A percentile compares a stretch with the other conserved stretches of the same genome.
Conservation (phyloP, 2,329 filamentous ascomycete species). For the Colletotrichum destructivum region DNA sequence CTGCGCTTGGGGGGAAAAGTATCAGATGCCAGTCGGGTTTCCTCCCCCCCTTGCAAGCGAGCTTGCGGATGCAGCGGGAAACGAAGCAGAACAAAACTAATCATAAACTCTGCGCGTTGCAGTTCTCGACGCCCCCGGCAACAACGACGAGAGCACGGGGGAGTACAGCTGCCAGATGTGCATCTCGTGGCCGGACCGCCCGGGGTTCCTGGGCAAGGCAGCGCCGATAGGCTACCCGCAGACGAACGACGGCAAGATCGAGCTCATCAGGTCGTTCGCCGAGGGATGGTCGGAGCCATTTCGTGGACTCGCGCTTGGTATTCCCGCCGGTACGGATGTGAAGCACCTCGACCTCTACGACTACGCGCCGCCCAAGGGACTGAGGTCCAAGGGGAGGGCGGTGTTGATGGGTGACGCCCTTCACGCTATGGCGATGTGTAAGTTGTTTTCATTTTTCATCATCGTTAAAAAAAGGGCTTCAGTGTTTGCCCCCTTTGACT, state of each 20-base stretch:
- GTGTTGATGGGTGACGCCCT: conserved; percentile 69
- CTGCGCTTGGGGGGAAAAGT: neutral
- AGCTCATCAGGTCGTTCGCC: conserved; percentile 61
- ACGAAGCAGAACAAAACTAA: conserved; percentile 8
- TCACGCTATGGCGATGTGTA: conserved; percentile 74
- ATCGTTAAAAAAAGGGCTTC: neutral
- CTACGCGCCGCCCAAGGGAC: conserved; percentile 57
- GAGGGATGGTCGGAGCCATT: conserved; percentile 66
- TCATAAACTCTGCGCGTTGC: neutral
- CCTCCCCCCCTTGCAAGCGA: neutral
- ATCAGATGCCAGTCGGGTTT: neutral
- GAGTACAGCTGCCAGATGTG: conserved; percentile 64
- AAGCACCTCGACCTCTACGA: conserved; percentile 64
- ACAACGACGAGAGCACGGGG: conserved; percentile 49
- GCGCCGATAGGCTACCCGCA: conserved; percentile 57
- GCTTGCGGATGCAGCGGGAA: no score
- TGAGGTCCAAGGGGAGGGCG: conserved; percentile 57
- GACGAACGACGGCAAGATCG: conserved; percentile 55
- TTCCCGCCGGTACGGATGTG: conserved; percentile 59
- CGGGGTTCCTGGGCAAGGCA: conserved; percentile 51
- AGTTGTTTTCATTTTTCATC: conserved; percentile 35
- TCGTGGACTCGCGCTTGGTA: conserved; percentile 55
- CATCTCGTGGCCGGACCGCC: conserved; percentile 64
- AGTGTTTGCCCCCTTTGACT: neutral
- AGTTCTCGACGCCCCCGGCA: conserved; percentile 66